A percentile compares a stretch with the other conserved stretches of the same genome.
Evolutionary conservation across 2,329 filamentous ascomycete genomes (phyloP).

Genomic region (Pseudogymnoascus sp.): DNA sequence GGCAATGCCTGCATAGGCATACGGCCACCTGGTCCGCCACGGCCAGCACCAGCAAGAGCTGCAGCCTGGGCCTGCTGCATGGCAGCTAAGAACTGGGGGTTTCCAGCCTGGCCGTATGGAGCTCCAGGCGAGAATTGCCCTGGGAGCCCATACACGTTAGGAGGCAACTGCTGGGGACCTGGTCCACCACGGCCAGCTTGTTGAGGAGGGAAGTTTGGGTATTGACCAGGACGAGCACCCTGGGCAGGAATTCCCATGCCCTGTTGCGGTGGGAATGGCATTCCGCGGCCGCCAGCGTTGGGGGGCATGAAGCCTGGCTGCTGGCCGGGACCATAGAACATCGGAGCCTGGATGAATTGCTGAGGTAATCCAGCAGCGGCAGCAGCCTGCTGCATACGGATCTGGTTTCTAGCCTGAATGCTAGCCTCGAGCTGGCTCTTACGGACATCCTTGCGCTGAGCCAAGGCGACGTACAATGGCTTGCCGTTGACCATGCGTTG

Average conservation of each 20-base stretch:
- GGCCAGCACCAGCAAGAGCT: conserved; percentile 39
- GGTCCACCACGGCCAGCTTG: conserved; percentile 82
- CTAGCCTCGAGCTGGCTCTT: conserved; percentile 99
- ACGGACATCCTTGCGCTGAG: conserved; percentile 98
- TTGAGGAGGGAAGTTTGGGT: conserved; percentile 75
- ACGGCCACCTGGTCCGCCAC: conserved; percentile 42
- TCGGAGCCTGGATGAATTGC: conserved; percentile 80
- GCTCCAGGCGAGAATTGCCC: conserved; percentile 72
- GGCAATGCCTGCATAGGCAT: conserved; percentile 60
- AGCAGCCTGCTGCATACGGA: conserved; percentile 95
- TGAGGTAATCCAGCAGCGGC: conserved; percentile 83
- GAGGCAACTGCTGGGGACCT: conserved; percentile 76
- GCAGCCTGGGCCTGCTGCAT: conserved; percentile 71
- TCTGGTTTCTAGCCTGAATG: conserved; percentile 97
- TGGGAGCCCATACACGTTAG: conserved; percentile 77
- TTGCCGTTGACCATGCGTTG: conserved; percentile 97
- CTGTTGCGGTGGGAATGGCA: conserved; percentile 57
- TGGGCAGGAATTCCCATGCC: conserved; percentile 66
- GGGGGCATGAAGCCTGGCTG: conserved; percentile 61
- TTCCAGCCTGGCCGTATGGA: conserved; percentile 73
- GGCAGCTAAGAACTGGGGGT: conserved; percentile 73
- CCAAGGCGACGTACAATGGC: conserved; percentile 94
- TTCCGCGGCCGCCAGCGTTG: conserved; percentile 54
- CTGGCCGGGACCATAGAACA: conserved; percentile 86
- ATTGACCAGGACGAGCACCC: conserved; percentile 78